Evolutionary conservation across 225 moss, liverwort and hornwort genomes (phyloP).

Genomic region (Rhytidiadelphus loreus): DNA sequence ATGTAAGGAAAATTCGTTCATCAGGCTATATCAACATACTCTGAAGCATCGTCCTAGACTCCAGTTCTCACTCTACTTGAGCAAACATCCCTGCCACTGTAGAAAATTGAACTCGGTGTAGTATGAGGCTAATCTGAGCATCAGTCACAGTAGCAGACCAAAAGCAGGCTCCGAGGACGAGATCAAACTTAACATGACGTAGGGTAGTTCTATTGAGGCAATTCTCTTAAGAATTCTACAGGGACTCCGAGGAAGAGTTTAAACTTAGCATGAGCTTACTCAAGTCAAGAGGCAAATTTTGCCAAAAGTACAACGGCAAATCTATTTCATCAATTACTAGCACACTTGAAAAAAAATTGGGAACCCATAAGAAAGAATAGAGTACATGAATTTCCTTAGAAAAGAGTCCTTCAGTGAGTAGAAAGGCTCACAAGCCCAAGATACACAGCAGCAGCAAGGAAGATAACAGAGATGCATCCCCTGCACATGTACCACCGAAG

Average conservation of each 20-base stretch:
- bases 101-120: background rate
- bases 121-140: background rate
- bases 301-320: slow-evolving; percentile 10
- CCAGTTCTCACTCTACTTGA: background rate
- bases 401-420: slow-evolving; percentile 2
- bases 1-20: background rate
- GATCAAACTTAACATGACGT: background rate
- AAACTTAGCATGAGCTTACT: background rate
- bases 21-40: background rate
- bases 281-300: slow-evolving; percentile 11
- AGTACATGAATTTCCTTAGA: slow-evolving; percentile 12
- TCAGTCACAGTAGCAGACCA: background rate
- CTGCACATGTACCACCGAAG: slow-evolving; percentile 42
- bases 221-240: background rate
- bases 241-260: background rate
- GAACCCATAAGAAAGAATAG: slow-evolving; percentile 8
- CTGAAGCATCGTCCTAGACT: background rate
- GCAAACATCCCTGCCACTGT: background rate
- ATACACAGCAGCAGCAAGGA: slow-evolving; percentile 81
- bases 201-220: background rate
- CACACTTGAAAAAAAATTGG: slow-evolving; percentile 5
- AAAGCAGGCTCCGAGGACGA: background rate
- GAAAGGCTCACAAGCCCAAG: slow-evolving; percentile 79
- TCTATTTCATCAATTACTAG: slow-evolving; percentile 2
- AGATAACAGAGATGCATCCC: slow-evolving; percentile 80